Base-by-base conservation (phyloP, 1,139 yeast species). In the Trichomonascaceae sp. region DNA sequence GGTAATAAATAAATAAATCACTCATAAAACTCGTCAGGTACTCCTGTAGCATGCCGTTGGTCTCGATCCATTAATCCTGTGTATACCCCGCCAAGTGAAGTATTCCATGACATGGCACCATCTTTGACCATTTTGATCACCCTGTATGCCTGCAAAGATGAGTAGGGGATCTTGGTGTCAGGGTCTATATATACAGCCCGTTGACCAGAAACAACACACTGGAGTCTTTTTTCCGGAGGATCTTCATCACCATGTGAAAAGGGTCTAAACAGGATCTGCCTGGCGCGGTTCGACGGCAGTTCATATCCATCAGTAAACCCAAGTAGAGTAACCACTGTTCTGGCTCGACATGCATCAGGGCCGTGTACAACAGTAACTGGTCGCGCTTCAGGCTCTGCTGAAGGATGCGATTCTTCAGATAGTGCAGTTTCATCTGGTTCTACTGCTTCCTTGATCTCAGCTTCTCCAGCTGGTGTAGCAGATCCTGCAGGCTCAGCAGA, bases 141-240 rank as follows among this genome's bases (percentile, higher is more conserved):
- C 60, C 80, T 84, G 66, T 85, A 87, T 9, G 93, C 85, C 51
- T 86, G 95, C 60, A 88, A 88, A 57, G 85, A 85, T 53, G 86
- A 80, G 69, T 91, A 91, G 1, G 96, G 96, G 52, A 90, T 80
- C 49, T 65, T 95, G 43, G 86, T 83, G 46, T 82, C 78, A 0
- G 97, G 97, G 72, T 91, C 97, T 61, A 87, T 85, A 69, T 88
- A 91, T 65, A 83, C 80, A 41, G 95, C 95, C 54, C 84, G 85
- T 48, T 80, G 79, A 13, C 96, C 96, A 2, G 90, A 83, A 47
- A 89, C 81, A 47, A 87, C 78, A 72, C 98, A 91, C 56, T 76
- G 58, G 10, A 53, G 52, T 48, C 56, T 59, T 12, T 59, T 50
- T n/a, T 51, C 55, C 15, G 47, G 52, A 18, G 57, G 53, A 30